Evolutionary conservation across 2,329 filamentous ascomycete genomes (phyloP), one percentile per base, ranked within the genome.

Genomic region (Fusarium austroafricanum): DNA sequence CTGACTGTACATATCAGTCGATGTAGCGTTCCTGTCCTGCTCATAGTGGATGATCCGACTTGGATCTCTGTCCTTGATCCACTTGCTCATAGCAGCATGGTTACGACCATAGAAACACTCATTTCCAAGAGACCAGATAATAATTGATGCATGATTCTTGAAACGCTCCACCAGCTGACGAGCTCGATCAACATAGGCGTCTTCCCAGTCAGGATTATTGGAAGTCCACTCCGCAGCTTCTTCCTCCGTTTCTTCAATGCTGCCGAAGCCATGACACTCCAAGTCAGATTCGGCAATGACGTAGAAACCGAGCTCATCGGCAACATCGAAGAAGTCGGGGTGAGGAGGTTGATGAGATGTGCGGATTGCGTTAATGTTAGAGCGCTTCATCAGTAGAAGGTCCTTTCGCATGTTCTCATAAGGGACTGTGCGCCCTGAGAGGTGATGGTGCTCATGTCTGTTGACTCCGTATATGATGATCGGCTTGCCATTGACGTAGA

Each of bases 71-170:
- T 78, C 71, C 65, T 86, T 88, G 70, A 89, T 86, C 75, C 83
- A 88, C 6, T 89, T 80, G 60, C 89, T 89, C 90, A 92, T 93
- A 11, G 86, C 87, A 47, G 83, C 83, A 56, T 90, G 88, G 61
- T 92, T 92, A 2, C 80, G 79, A 0, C 90, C 90, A 59, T 91
- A 92, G 71, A 91, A 92, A 0, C 89, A 84, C 73, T 92, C 90
- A 58, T 92, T 93, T 0, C 90, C 90, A 0, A 93, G 80, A 18
- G 87, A 90, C 91, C 90, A 93, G 51, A 92, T 86, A 43, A 92
- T 86, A 5, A 93, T 80, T 8, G 83, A 90, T 0, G 89, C 80
- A 67, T 91, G 88, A 52, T 92, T 84, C 67, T 82, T 83, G 65
- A 83, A 81, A 12, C 90, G 82, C 68, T 86, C 82, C 0, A 92